Percentiles rank a stretch among this genome's conserved stretches.
phyloP scores from a whole-genome alignment of 1,284 basidiomycete genomes.

The Sutorius eximius region DNA sequence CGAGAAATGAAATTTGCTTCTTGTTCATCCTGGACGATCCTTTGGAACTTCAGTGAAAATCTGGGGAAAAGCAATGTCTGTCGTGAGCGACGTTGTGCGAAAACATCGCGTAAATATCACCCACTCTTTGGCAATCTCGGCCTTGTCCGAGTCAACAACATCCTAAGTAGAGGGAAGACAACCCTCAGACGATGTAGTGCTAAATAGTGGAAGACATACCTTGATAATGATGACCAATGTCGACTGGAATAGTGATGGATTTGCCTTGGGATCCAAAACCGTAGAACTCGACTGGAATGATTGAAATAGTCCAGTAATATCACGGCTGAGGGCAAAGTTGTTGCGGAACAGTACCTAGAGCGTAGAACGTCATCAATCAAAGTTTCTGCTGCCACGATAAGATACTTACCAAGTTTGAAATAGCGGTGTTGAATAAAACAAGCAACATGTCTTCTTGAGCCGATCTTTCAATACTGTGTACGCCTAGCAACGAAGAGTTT shows the following conservation, averaged over 20 bases:
- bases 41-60: conserved; percentile 53
- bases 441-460: conserved; percentile 64
- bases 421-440: conserved; percentile 63
- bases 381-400: no score
- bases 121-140: conserved; percentile 58
- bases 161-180: conserved; percentile 39
- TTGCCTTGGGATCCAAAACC: conserved; percentile 56
- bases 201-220: conserved; percentile 29
- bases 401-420: conserved; percentile 49
- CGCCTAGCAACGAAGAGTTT: conserved; percentile 39
- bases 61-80: conserved; percentile 27
- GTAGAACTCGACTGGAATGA: conserved; percentile 64
- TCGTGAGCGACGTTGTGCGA: not conserved
- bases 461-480: conserved; percentile 62
- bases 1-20: conserved; percentile 60
- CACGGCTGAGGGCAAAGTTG: conserved; percentile 59
- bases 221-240: conserved; percentile 64
- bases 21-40: conserved; percentile 59
- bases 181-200: not conserved
- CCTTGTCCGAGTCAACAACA: conserved; percentile 56
- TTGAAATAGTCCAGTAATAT: conserved; percentile 60
- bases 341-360: conserved; percentile 60
- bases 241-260: conserved; percentile 59
- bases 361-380: not conserved
- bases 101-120: conserved; percentile 7